Evolutionary conservation across 2,329 filamentous ascomycete species (phyloP), one percentile per base, ranked within the genome.

Genomic region (Alternaria infectoria): DNA sequence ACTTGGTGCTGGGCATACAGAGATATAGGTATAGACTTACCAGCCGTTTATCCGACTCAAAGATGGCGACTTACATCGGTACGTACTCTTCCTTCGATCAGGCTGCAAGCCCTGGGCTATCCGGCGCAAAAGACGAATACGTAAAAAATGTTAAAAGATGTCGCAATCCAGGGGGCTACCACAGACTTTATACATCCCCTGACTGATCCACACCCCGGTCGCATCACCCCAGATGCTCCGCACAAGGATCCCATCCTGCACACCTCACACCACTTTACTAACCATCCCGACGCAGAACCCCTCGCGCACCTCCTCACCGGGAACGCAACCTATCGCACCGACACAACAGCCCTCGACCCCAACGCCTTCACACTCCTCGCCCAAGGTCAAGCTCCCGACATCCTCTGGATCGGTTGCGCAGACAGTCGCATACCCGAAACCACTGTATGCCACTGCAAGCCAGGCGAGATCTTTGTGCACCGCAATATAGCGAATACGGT

Each of bases 341-440:
- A 89, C 71, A 89, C 89, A 68, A 80, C 85, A 54, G 84, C 88
- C 67, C 84, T 89, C 72, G 88, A 93, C 68, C 91, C 92, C 2
- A 83, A 88, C 15, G 90, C 93, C 82, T 93, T 95, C 82, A 82
- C 86, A 50, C 87, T 85, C 62, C 85, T 92, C 54, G 88, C 90
- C 26, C 83, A 84, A 64, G 90, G 90, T 67, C 92, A 95, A 79
- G 81, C 86, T 2, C 89, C 89, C 10, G 82, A 86, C 64, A 89
- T 90, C 66, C 85, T 96, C 62, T 96, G 93, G 93, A 87, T 96
- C 69, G 93, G 93, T 63, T 97, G 93, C 83, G 91, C 92, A 73
- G 93, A 96, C 83, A 93, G 90, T 43, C 91, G 93, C 68, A 90
- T 92, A 70, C 93, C 93, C 2, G 93, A 96, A 81, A 95, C 92